A percentile compares a stretch with the other conserved stretches of the same genome.
Evolutionary conservation across 345 rosid species (phyloP).

Genomic region (Eucalyptus regnans): DNA sequence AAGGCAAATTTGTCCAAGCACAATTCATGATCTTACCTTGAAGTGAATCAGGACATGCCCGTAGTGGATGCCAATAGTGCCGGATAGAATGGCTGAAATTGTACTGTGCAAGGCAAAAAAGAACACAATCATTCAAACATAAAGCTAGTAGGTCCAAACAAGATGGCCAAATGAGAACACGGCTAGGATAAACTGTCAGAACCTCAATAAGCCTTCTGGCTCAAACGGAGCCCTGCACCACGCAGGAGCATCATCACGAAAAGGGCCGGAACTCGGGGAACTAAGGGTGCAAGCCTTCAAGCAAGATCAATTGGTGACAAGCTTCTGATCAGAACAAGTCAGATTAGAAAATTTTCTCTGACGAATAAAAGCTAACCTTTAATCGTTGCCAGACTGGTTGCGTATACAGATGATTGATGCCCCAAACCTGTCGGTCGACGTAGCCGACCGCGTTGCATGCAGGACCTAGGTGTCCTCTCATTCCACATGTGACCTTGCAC

Average conservation of each 20-base stretch:
- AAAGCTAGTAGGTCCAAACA: neutral
- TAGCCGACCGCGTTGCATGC: constrained; percentile 67
- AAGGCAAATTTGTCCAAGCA: neutral
- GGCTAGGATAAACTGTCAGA: neutral
- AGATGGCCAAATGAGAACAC: neutral
- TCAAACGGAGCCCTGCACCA: constrained; percentile 63
- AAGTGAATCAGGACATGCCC: constrained; percentile 61
- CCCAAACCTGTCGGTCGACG: constrained; percentile 52
- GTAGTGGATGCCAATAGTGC: constrained; percentile 52
- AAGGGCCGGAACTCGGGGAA: constrained; percentile 27
- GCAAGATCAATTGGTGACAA: neutral
- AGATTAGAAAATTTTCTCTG: neutral
- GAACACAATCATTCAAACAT: neutral
- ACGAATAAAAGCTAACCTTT: constrained; percentile 11
- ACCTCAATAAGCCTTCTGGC: constrained; percentile 70
- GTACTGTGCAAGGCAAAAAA: constrained; percentile 4
- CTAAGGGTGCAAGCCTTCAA: constrained; percentile 53
- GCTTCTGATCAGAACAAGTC: neutral
- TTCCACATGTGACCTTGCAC: constrained; percentile 55
- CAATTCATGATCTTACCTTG: constrained; percentile 21
- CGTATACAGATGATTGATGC: constrained; percentile 44
- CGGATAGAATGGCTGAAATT: constrained; percentile 52
- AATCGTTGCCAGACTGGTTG: constrained; percentile 49
- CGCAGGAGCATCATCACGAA: constrained; percentile 30
- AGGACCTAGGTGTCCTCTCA: constrained; percentile 65